Percentiles rank a stretch among this genome's conserved stretches.
These are phyloP conservation scores for Starmerella potacharoeniae DNA, from an alignment of 805 yeast species.

Conservation along the genomic window DNA sequence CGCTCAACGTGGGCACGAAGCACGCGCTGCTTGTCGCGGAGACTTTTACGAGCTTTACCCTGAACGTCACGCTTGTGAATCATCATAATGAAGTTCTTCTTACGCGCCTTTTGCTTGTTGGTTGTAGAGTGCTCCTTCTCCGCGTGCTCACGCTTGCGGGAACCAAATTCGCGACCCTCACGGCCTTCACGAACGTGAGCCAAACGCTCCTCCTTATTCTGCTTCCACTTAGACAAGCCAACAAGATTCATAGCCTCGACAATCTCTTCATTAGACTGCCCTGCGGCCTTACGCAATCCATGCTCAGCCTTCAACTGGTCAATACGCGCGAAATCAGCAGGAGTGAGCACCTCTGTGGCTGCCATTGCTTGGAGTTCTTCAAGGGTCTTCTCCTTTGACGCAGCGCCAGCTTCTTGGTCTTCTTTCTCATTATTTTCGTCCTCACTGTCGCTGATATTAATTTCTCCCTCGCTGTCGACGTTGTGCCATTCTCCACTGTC, in stretches of 20 bases:
- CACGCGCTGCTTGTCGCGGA: conserved; percentile 81
- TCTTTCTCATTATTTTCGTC: conserved; percentile 31
- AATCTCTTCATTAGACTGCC: conserved; percentile 55
- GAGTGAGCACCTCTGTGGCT: conserved; percentile 74
- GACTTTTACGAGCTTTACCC: conserved; percentile 82
- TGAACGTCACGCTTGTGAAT: conserved; percentile 89
- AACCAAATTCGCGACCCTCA: conserved; percentile 86
- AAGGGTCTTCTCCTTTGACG: conserved; percentile 24
- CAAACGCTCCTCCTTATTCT: conserved; percentile 78
- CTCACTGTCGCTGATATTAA: conserved; percentile 33
- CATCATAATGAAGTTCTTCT: conserved; percentile 99
- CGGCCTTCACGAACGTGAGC: conserved; percentile 82
- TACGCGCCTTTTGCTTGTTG: conserved; percentile 88
- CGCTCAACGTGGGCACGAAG: conserved; percentile 75
- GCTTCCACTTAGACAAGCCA: conserved; percentile 72
- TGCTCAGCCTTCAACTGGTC: conserved; percentile 79
- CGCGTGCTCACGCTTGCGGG: conserved; percentile 56
- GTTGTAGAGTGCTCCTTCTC: conserved; percentile 78
- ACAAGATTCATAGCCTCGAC: conserved; percentile 70
- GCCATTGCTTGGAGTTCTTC: conserved; percentile 47
- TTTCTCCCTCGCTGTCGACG: conserved; percentile 44
- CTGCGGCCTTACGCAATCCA: conserved; percentile 67
- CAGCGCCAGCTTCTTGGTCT: conserved; percentile 18
- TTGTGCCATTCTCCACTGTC: conserved; percentile 63
- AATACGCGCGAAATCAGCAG: conserved; percentile 94